Evolutionary conservation across 495 filamentous ascomycete species (phyloP), one percentile per base, ranked within the genome.

Genomic region (Xylaria intraflava): DNA sequence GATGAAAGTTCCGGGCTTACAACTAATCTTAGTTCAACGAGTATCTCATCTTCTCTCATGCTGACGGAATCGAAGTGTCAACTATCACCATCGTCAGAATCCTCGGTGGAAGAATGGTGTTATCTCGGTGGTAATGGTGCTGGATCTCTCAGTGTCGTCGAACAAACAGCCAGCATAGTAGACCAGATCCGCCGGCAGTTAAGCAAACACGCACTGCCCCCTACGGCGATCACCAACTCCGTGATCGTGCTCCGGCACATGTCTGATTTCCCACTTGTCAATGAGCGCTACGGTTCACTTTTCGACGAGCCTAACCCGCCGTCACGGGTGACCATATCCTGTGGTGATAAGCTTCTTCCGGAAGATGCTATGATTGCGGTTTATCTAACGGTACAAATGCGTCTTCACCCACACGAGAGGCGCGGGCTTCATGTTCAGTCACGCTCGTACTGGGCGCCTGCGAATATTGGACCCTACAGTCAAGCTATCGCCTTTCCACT

Each of bases 381-480:
- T 36, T 70, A 73, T 47, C 65, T 78, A 7, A 68, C 67, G 23
- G 60, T 73, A 16, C 60, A 64, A 16, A 46, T 55, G n/a, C 48
- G 44, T 12, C 55, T 62, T 9, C 41, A 56, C 11, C 53, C 48
- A 12, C 53, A 43, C 31, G 68, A 67, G 58, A 72, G 69, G 46
- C 75, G 76, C 10, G 83, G 83, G 2, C 77, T 99, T 1, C 93
- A 99, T 66, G 90, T 99, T 3, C 94, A 97, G 65, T 90, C 87
- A 14, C 78, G 87, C 23, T 93, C 88, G 3, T 96, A 97, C 76
- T 99, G 93, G 93, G 94, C 93, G 1, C 93, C 93, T 0, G 91
- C 94, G 7, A 97, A 97, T 59, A 99, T 99, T 48, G 93, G 93
- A 0, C 93, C 94, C 0, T 99, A 99, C 66, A 94, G 89, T 11